These are phyloP conservation scores for Aspergillus floridensis DNA, from an alignment of 2,329 filamentous ascomycete genomes.

Conservation along the genomic window DNA sequence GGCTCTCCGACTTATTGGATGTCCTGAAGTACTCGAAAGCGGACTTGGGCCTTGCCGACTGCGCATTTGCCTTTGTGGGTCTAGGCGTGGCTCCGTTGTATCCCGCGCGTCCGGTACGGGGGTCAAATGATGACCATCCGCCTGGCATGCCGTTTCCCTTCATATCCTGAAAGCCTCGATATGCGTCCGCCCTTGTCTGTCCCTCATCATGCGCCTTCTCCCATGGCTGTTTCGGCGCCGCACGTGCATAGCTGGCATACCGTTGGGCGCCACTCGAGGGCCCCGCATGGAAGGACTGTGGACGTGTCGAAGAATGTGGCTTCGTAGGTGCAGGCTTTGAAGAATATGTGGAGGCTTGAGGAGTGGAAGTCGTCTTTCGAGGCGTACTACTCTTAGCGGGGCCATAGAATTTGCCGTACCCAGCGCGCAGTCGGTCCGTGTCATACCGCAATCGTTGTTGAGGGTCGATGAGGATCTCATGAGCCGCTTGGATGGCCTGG, in stretches of 20 bases:
- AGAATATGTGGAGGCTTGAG: constrained; percentile 23
- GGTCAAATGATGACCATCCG: constrained; percentile 44
- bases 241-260: constrained; percentile 42
- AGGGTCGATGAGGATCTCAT: constrained; percentile 69
- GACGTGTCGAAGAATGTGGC: constrained; percentile 18
- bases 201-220: constrained; percentile 38
- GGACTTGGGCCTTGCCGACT: constrained; percentile 34
- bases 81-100: constrained; percentile 23
- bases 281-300: constrained; percentile 26
- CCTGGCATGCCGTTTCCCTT: constrained; percentile 27
- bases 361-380: constrained; percentile 29
- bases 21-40: constrained; percentile 41
- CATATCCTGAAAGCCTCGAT: constrained; percentile 47
- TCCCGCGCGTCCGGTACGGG: constrained; percentile 32
- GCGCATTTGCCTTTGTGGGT: constrained; percentile 22
- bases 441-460: constrained; percentile 61
- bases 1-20: constrained; percentile 31
- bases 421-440: constrained; percentile 55
- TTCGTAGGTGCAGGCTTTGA: constrained; percentile 25
- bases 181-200: constrained; percentile 45
- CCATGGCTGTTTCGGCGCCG: constrained; percentile 40
- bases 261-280: constrained; percentile 40
- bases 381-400: constrained; percentile 28
- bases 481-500: constrained; percentile 79
- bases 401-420: constrained; percentile 38